phyloP scores from a whole-genome alignment of 1,284 basidiomycete species.

The Ustilago lituana region DNA sequence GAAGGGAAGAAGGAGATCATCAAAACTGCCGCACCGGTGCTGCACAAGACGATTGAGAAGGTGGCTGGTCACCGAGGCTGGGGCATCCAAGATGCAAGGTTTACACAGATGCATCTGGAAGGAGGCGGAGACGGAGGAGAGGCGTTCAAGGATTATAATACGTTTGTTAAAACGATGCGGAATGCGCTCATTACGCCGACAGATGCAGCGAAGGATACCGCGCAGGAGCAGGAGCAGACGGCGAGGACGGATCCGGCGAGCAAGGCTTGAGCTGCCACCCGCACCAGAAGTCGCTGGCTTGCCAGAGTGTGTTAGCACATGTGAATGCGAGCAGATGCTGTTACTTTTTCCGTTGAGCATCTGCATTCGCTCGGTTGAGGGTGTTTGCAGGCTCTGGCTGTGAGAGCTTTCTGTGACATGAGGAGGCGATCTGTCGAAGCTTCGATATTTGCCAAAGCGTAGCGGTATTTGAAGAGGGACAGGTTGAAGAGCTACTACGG shows the following conservation, averaged over 20 bases:
- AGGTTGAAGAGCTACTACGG: slow-evolving; percentile 3
- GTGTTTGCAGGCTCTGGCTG: too few species aligned
- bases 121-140: not conserved
- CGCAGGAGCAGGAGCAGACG: slow-evolving; percentile 7
- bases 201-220: slow-evolving; percentile 12
- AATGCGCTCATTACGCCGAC: slow-evolving; percentile 23
- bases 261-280: slow-evolving; percentile 8
- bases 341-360: too few species aligned
- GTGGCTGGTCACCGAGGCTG: slow-evolving; percentile 31
- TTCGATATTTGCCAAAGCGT: too few species aligned
- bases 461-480: too few species aligned
- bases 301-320: too few species aligned
- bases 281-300: too few species aligned
- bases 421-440: too few species aligned
- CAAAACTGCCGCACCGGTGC: slow-evolving; percentile 21
- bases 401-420: too few species aligned
- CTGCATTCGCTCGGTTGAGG: too few species aligned
- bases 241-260: slow-evolving; percentile 6
- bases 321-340: too few species aligned
- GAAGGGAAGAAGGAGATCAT: slow-evolving; percentile 34
- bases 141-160: slow-evolving; percentile 38
- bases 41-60: slow-evolving; percentile 41
- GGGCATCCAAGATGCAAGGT: slow-evolving; percentile 31
- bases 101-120: slow-evolving; percentile 14
- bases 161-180: slow-evolving; percentile 40